These are phyloP conservation scores for Globisporangium apiculatum DNA, from an alignment of 352 stramenopile genomes.

Conservation along the genomic window DNA sequence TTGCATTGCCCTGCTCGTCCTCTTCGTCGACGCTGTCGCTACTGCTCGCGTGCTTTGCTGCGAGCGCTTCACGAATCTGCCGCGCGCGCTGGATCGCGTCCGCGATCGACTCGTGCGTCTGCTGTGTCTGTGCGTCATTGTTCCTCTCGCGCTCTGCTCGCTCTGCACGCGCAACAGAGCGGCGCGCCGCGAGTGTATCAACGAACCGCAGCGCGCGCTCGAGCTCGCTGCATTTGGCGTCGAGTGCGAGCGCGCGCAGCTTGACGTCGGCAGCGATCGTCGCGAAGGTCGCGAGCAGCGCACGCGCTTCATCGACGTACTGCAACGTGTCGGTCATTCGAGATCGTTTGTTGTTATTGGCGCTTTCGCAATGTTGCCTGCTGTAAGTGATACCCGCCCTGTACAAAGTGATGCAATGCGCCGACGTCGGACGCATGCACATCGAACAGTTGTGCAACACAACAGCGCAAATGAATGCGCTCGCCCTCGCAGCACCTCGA, in stretches of 20 bases:
- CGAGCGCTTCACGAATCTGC: conserved; percentile 26
- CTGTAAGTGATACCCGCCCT: neutral
- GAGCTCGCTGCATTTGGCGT: conserved; percentile 32
- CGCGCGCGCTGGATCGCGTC: conserved; percentile 40
- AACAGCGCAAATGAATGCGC: no score
- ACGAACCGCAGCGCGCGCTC: conserved; percentile 22
- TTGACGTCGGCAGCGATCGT: conserved; percentile 20
- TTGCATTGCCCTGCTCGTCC: neutral
- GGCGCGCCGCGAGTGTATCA: neutral
- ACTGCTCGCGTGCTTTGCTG: conserved; percentile 5
- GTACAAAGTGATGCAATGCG: neutral
- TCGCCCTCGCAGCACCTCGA: no score
- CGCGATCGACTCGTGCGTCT: conserved; percentile 32
- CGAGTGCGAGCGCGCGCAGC: conserved; percentile 23
- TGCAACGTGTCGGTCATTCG: neutral
- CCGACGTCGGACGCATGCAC: neutral
- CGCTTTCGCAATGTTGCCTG: neutral
- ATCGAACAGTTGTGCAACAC: neutral
- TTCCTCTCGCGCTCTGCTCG: conserved; percentile 5
- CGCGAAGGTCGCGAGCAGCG: conserved; percentile 9
- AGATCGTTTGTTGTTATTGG: neutral
- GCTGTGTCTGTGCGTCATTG: conserved; percentile 19
- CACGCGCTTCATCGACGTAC: conserved; percentile 1
- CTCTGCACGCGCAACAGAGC: neutral
- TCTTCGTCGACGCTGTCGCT: conserved; percentile 1